Base-by-base conservation (phyloP, 1,284 basidiomycete species). In the Sphagnurus paluster region DNA sequence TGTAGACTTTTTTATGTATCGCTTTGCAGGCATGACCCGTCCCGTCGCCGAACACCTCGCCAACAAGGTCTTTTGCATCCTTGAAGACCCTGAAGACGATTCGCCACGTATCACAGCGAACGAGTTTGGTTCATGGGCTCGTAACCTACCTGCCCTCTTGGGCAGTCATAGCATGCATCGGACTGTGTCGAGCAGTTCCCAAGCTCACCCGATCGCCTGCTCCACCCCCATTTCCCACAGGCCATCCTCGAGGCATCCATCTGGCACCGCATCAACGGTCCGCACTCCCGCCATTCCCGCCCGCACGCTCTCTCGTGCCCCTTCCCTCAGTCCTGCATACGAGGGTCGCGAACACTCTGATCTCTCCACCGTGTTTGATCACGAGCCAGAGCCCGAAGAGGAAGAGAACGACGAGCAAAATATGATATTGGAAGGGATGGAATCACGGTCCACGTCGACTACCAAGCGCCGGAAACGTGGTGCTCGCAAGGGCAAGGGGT, bases 1-100 rank as follows among this genome's bases (percentile, higher is more conserved):
- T 20, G 75, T 89, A 65, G 72, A 73, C 29, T 99, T 98, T 71
- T 87, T 99, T 64, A 82, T 92, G 73, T 75, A 82, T 52, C 86
- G 93, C 42, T 98, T 98, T 69, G 80, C 90, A 17, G 96, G 96
- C 52, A 95, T 99, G 82, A 93, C 92, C 13, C 74, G 76, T 36
- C 77, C 79, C 46, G 92, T 98, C 30, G 94, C 96, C 1, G 81
- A 87, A 21, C 94, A 92, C 65, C 79, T 99, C 39, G 84, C 92
- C 45, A 79, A 81, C 52, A 81, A 82, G 41, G 90, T 99, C 9
- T 95, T 99, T 64, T 93, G 87, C 66, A 80, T 95, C 55, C 80
- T 92, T 28, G 73, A 82, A 35, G 74, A 80, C 59, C 65, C 75
- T 34, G 64, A 72, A 44, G 78, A 80, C 54, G 74, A 78, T 54